Conservation (phyloP, 495 filamentous ascomycete genomes). For the Aspergillus funiculosus region DNA sequence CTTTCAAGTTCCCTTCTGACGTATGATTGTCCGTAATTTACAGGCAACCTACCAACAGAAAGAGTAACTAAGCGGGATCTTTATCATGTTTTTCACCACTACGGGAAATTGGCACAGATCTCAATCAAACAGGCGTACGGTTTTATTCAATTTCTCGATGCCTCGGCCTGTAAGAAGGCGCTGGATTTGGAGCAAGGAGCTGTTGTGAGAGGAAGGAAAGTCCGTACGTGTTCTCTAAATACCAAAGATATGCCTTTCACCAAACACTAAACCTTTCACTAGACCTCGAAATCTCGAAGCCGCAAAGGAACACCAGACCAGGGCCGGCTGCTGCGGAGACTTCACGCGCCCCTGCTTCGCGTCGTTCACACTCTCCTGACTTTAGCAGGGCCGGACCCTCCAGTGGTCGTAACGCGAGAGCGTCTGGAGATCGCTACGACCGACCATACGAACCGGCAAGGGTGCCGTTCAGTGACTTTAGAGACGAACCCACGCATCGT, state of each 20-base stretch:
- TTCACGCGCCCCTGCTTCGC: conserved; percentile 34
- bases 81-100: conserved; percentile 80
- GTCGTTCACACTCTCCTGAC: conserved; percentile 68
- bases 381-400: conserved; percentile 47
- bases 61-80: conserved; percentile 90
- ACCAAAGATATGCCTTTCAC: neutral
- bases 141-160: conserved; percentile 88
- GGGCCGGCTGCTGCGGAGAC: conserved; percentile 36
- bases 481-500: conserved; percentile 46
- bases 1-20: no score
- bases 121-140: conserved; percentile 97
- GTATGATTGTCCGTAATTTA: conserved; percentile 6
- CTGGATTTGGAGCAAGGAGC: conserved; percentile 72
- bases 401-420: conserved; percentile 30
- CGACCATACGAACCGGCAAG: conserved; percentile 35
- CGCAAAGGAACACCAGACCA: conserved; percentile 68
- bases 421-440: conserved; percentile 40
- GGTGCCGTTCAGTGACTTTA: conserved; percentile 41
- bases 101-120: conserved; percentile 86
- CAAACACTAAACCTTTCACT: conserved; percentile 6
- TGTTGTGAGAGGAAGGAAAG: conserved; percentile 74
- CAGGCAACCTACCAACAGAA: conserved; percentile 91
- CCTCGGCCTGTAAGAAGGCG: conserved; percentile 63
- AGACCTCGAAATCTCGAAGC: conserved; percentile 94
- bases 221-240: conserved; percentile 69